phyloP scores from a whole-genome alignment of 1,284 basidiomycete genomes.

The Heliocybe sulcata region DNA sequence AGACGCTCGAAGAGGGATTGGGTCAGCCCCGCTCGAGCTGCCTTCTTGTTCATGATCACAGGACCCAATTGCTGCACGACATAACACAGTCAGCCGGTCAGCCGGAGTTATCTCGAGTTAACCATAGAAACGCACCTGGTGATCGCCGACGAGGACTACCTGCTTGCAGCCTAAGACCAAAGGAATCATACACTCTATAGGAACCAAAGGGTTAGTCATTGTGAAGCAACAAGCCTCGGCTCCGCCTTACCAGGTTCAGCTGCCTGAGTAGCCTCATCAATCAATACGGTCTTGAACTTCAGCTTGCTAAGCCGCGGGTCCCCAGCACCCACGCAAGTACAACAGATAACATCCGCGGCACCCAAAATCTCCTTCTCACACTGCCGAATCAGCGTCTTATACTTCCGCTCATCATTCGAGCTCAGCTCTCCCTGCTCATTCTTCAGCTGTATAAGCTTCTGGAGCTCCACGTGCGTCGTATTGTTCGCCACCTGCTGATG shows the following conservation, averaged over 20 bases:
- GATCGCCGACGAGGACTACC: slow-evolving; percentile 96
- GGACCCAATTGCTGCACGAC: slow-evolving; percentile 84
- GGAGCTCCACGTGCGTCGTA: slow-evolving; percentile 89
- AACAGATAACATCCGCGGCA: slow-evolving; percentile 97
- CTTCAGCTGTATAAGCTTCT: slow-evolving; percentile 97
- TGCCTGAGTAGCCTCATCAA: slow-evolving; percentile 98
- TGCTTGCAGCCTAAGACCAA: slow-evolving; percentile 98
- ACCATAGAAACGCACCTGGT: slow-evolving; percentile 49
- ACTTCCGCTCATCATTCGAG: slow-evolving; percentile 95
- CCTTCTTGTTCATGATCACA: slow-evolving; percentile 99
- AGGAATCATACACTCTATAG: slow-evolving; percentile 98
- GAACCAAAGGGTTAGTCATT: slow-evolving; percentile 8
- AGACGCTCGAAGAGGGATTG: slow-evolving; percentile 98
- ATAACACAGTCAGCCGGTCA: neutral
- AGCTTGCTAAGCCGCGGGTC: slow-evolving; percentile 94
- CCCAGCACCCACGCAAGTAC: slow-evolving; percentile 96
- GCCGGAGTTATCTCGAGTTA: neutral
- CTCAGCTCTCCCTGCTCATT: slow-evolving; percentile 96
- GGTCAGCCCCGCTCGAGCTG: slow-evolving; percentile 92
- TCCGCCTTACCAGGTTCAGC: slow-evolving; percentile 82
- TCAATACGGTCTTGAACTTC: slow-evolving; percentile 97
- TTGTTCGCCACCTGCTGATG: slow-evolving; percentile 98
- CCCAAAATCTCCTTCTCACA: slow-evolving; percentile 96
- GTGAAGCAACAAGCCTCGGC: slow-evolving; percentile 2
- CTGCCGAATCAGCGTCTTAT: slow-evolving; percentile 90